Conservation (phyloP, 148 eudicot genomes). For the Rhododendron mucronatum region DNA sequence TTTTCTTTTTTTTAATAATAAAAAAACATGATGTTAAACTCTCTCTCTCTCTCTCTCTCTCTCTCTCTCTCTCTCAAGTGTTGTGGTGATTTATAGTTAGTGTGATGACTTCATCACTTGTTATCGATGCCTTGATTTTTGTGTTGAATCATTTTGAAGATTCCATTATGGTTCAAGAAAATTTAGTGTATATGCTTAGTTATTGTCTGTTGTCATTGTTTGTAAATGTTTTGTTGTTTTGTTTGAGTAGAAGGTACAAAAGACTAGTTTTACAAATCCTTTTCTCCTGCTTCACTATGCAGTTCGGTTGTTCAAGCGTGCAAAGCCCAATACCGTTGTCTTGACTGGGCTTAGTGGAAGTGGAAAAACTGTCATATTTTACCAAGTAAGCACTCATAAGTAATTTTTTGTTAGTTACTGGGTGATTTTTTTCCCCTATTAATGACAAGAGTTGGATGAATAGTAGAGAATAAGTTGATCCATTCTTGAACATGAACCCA, state of each 20-base stretch:
- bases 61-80: background rate
- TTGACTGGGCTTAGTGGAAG: constrained; percentile 88
- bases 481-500: constrained; percentile 1
- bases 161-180: background rate
- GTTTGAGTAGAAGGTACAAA: background rate
- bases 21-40: too few relatives aligned
- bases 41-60: constrained; percentile 2
- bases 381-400: constrained; percentile 52
- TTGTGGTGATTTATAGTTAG: background rate
- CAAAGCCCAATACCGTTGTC: constrained; percentile 64
- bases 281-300: constrained; percentile 19
- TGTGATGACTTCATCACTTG: background rate
- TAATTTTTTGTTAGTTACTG: background rate
- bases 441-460: background rate
- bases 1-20: too few relatives aligned
- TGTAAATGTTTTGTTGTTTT: background rate
- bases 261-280: background rate
- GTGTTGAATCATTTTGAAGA: background rate
- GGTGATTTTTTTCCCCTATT: background rate
- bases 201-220: background rate
- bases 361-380: constrained; percentile 82
- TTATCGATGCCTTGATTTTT: background rate
- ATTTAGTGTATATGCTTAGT: background rate
- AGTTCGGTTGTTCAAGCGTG: constrained; percentile 71
- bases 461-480: background rate